Evolutionary conservation across 768 basidiomycete species (phyloP), one percentile per base, ranked within the genome.

Genomic region (Lentinula raphanica): DNA sequence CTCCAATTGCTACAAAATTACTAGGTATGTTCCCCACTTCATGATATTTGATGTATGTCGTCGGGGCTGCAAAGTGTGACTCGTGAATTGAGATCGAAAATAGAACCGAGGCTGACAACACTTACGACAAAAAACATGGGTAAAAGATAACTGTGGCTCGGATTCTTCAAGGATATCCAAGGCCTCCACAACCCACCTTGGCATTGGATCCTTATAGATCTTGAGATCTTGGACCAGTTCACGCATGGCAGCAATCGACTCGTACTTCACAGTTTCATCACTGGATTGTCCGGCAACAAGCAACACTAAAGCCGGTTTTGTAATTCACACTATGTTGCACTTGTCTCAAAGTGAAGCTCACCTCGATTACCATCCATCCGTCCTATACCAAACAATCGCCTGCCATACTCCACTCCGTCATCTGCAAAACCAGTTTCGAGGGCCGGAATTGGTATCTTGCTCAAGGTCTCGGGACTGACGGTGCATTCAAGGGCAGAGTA

Each of bases 1-100:
- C 64, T 11, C 64, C 64, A 1, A 64, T 5, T 13, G 64, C 64
- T 31, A 64, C 48, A 27, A 59, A 65, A 39, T 64, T 65, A 19
- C 17, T 40, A 1, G 67, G 67, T 5, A 67, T 21, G 3, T 39
- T 51, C 4, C 38, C 23, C 6, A 49, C 56, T 29, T 35, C 5
- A 36, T 67, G 60, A 49, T 63, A 68, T 29, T 59, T 32, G 19
- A 65, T 56, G 27, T 54, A 68, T 23, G 51, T 19, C 15, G 59
- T 49, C 5, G 61, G 35, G 19, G 63, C 65, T 66, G 25, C 45
- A 49, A 28, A 9, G 13, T 2, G 13, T 35, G 3, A 35, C 32
- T 13, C 32, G n/a, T n/a, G 15, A 56, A 25, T 31, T 36, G 17
- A 23, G 19, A 1, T 4, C 3, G 28, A 13, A 11, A 36, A 23